Evolutionary conservation across 495 filamentous ascomycete genomes (phyloP).

Genomic region (Staphylotrichum tortipilum): DNA sequence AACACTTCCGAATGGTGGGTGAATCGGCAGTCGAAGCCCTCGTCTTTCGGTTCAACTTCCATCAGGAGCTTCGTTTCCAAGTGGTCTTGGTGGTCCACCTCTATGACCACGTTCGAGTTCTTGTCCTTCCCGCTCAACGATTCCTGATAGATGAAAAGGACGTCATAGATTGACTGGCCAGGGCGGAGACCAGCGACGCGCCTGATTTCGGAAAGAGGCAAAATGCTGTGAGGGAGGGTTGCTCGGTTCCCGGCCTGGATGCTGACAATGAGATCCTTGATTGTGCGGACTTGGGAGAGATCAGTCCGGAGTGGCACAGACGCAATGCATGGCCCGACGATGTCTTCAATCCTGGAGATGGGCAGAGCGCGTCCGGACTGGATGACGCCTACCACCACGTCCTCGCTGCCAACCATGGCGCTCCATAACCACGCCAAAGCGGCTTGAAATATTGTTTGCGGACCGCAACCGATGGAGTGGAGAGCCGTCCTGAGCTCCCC

Average conservation of each 20-base stretch:
- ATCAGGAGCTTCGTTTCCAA: constrained; percentile 66
- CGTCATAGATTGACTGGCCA: constrained; percentile 51
- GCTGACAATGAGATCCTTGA: constrained; percentile 48
- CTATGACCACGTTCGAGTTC: constrained; percentile 19
- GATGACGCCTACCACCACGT: constrained; percentile 67
- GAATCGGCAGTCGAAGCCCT: constrained; percentile 50
- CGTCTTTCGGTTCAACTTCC: constrained; percentile 54
- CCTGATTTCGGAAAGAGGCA: constrained; percentile 61
- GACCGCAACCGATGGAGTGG: constrained; percentile 16
- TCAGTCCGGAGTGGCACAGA: constrained; percentile 59
- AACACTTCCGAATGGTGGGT: constrained; percentile 34
- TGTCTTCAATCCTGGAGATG: constrained; percentile 54
- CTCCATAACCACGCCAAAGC: constrained; percentile 58
- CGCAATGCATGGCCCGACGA: constrained; percentile 64
- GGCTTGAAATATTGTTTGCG: constrained; percentile 64
- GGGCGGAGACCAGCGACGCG: constrained; percentile 41
- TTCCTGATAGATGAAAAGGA: constrained; percentile 72
- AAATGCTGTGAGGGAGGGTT: constrained; percentile 47
- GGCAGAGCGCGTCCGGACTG: constrained; percentile 66
- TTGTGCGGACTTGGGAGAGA: constrained; percentile 34
- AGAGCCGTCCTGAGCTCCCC: constrained; percentile 1
- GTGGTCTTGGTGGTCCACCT: constrained; percentile 51
- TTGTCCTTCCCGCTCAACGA: constrained; percentile 35
- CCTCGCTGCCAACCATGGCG: constrained; percentile 50
- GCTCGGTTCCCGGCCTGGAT: constrained; percentile 53